phyloP scores from a whole-genome alignment of 805 yeast species.

The Hemisphaericaspora nanyangensis region DNA sequence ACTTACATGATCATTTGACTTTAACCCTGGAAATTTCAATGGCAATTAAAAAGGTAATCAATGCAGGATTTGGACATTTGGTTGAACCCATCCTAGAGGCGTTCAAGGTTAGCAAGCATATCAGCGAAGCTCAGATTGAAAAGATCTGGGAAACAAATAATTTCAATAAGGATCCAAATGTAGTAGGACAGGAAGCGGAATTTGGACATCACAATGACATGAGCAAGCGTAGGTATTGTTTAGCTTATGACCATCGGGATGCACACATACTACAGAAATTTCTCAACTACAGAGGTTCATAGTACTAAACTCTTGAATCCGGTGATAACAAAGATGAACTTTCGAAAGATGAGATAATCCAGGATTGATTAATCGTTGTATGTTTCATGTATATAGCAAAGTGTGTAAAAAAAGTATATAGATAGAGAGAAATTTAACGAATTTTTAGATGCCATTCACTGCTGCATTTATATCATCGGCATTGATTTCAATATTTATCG shows the following conservation, averaged over 20 bases:
- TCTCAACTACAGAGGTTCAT: too few relatives aligned
- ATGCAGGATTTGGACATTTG: background rate
- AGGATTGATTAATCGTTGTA: too few relatives aligned
- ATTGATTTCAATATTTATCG: conserved; percentile 30
- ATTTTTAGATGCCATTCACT: conserved; percentile 17
- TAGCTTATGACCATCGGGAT: too few relatives aligned
- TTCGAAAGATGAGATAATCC: too few relatives aligned
- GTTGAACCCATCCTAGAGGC: background rate
- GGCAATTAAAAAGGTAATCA: background rate
- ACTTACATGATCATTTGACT: conserved; percentile 10
- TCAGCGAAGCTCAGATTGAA: conserved; percentile 7
- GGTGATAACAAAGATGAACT: too few relatives aligned
- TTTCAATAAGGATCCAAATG: conserved; percentile 4
- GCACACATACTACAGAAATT: too few relatives aligned
- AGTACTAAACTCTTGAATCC: too few relatives aligned
- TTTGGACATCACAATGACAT: conserved; percentile 1
- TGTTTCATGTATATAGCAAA: too few relatives aligned
- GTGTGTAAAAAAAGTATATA: too few relatives aligned
- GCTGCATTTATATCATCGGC: conserved; percentile 36
- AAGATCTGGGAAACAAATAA: conserved; percentile 12
- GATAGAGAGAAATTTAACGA: too few relatives aligned
- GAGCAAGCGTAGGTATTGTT: too few relatives aligned
- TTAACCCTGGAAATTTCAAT: conserved; percentile 1
- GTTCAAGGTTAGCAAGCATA: background rate
- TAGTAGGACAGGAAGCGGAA: conserved; percentile 1